A percentile compares a stretch with the other conserved stretches of the same genome.
Conservation (phyloP, 2,329 filamentous ascomycete genomes). For the Cadophora sp. region DNA sequence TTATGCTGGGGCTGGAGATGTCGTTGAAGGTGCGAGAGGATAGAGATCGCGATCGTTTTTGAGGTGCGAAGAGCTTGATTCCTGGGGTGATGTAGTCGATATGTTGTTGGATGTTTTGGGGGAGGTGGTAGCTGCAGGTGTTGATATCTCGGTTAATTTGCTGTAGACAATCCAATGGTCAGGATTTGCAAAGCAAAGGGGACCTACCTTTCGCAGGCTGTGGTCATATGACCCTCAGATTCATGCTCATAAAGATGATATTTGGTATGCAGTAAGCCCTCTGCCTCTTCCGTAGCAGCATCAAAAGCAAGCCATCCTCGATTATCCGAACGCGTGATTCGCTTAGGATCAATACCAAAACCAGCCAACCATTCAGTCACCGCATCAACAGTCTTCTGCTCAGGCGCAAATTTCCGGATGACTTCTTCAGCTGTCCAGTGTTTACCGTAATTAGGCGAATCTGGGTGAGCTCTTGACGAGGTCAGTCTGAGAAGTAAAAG, state of each 20-base stretch:
- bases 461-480: constrained; percentile 33
- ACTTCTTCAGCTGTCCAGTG: constrained; percentile 44
- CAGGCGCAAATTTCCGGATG: constrained; percentile 43
- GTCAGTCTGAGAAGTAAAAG: constrained; percentile 6
- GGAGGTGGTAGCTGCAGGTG: constrained; percentile 49
- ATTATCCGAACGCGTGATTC: constrained; percentile 43
- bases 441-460: constrained; percentile 44
- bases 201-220: constrained; percentile 45
- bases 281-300: constrained; percentile 44
- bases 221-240: constrained; percentile 37
- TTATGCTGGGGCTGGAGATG: constrained; percentile 10
- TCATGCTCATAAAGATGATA: constrained; percentile 46
- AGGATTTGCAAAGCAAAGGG: neutral
- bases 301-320: constrained; percentile 47
- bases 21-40: constrained; percentile 6
- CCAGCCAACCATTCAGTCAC: constrained; percentile 45
- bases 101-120: constrained; percentile 49
- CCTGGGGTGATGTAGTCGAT: constrained; percentile 56
- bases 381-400: constrained; percentile 40
- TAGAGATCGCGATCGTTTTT: constrained; percentile 24
- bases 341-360: constrained; percentile 42
- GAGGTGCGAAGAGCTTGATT: constrained; percentile 46
- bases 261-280: constrained; percentile 46
- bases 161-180: neutral
- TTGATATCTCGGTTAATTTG: constrained; percentile 23